phyloP scores from a whole-genome alignment of 106 monocot genomes.

The Dendrobium catenatum region DNA sequence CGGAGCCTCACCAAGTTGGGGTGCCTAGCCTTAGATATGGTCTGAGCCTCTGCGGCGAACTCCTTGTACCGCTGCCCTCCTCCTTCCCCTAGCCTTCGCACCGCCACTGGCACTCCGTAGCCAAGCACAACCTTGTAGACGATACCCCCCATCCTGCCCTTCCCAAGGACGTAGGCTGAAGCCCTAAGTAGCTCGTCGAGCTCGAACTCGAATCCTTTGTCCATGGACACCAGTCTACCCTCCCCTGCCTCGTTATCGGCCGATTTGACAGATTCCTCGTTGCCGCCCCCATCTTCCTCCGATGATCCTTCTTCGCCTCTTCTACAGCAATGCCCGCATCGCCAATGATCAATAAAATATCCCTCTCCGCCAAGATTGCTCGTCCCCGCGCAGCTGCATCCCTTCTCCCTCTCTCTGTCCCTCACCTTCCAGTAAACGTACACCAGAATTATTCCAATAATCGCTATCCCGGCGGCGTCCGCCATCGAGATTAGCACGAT shows the following conservation, averaged over 20 bases:
- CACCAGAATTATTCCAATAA: constrained; percentile 46
- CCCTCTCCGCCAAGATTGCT: constrained; percentile 18
- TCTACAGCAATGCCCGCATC: background rate
- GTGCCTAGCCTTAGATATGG: constrained; percentile 51
- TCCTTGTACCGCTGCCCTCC: constrained; percentile 49
- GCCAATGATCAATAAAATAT: background rate
- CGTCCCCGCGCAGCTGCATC: constrained; percentile 25
- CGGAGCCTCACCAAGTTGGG: constrained; percentile 73
- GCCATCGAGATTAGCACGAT: constrained; percentile 56
- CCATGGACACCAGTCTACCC: constrained; percentile 58
- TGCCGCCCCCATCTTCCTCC: constrained; percentile 2
- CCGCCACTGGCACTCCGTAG: constrained; percentile 69
- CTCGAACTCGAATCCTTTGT: constrained; percentile 69
- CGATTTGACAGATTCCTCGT: background rate
- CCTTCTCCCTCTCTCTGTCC: constrained; percentile 15
- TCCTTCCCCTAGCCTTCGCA: constrained; percentile 60
- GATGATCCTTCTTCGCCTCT: background rate
- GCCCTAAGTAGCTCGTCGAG: constrained; percentile 81
- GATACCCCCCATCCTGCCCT: constrained; percentile 76
- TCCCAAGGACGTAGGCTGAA: constrained; percentile 90
- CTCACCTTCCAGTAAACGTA: constrained; percentile 67
- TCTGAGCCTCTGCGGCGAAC: constrained; percentile 71
- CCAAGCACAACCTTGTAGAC: constrained; percentile 96
- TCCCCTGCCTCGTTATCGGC: constrained; percentile 1
- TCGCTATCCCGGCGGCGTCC: constrained; percentile 50